Percentiles rank a stretch among this genome's conserved stretches.
Evolutionary conservation across 2,329 filamentous ascomycete species (phyloP).

Genomic region (Arthroderma uncinatum): DNA sequence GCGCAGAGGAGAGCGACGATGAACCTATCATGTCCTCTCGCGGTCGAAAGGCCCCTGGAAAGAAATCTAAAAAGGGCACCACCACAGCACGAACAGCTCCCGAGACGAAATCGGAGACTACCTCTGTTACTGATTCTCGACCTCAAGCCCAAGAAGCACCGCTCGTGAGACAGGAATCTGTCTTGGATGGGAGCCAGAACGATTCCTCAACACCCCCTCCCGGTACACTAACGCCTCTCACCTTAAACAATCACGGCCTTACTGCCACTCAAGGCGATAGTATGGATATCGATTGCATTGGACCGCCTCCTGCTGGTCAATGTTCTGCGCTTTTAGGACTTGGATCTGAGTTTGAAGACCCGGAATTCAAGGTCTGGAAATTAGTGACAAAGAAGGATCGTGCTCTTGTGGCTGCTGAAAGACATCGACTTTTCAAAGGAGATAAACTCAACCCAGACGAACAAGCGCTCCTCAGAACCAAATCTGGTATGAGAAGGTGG

Average conservation of each 20-base stretch:
- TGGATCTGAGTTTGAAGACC: constrained; percentile 73
- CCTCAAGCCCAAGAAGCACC: constrained; percentile 24
- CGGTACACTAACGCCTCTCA: constrained; percentile 65
- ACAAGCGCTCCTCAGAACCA: constrained; percentile 71
- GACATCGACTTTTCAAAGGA: constrained; percentile 73
- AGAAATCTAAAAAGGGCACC: constrained; percentile 61
- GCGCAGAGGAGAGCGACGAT: constrained; percentile 84
- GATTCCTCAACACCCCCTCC: constrained; percentile 75
- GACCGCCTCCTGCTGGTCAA: constrained; percentile 56
- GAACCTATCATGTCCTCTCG: constrained; percentile 97
- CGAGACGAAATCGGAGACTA: constrained; percentile 22
- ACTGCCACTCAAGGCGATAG: constrained; percentile 55
- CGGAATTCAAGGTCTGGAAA: constrained; percentile 95
- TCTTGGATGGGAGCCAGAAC: constrained; percentile 64
- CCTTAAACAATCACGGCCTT: constrained; percentile 55
- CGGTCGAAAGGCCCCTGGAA: constrained; percentile 72
- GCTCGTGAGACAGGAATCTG: constrained; percentile 60
- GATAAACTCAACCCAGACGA: constrained; percentile 78
- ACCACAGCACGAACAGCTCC: constrained; percentile 54
- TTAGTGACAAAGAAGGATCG: constrained; percentile 96
- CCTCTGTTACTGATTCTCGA: constrained; percentile 40
- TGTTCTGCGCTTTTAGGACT: constrained; percentile 57
- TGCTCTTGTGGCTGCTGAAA: constrained; percentile 72
- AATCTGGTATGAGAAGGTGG: constrained; percentile 82
- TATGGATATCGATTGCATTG: constrained; percentile 71